phyloP scores from a whole-genome alignment of 257 asterid genomes.

The Lycium barbarum region DNA sequence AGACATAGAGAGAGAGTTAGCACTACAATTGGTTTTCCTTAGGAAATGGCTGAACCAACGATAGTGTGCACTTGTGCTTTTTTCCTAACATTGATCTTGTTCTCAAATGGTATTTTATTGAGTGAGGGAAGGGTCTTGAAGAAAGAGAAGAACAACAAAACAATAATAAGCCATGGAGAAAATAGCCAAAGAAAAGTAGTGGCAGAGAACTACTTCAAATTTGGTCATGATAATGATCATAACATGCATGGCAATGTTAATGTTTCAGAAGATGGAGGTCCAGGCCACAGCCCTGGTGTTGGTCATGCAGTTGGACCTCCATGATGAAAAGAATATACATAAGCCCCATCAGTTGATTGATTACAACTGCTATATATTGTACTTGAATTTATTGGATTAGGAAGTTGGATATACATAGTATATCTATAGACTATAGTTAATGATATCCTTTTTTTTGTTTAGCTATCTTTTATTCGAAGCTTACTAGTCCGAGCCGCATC shows the following conservation, averaged over 20 bases:
- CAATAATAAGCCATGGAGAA: background rate
- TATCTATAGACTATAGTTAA: too few species aligned
- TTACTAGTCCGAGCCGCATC: too few species aligned
- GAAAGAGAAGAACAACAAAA: background rate
- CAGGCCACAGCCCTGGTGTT: slow-evolving; percentile 49
- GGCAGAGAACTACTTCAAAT: background rate
- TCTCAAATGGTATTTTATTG: slow-evolving; percentile 22
- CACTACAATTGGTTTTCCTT: background rate
- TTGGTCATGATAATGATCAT: background rate
- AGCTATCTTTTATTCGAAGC: too few species aligned
- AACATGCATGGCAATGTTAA: slow-evolving; percentile 23
- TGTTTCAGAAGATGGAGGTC: slow-evolving; percentile 30
- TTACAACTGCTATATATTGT: background rate
- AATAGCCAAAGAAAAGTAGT: background rate
- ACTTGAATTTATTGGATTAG: background rate
- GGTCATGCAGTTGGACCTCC: slow-evolving; percentile 32
- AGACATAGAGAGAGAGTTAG: background rate
- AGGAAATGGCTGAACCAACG: slow-evolving; percentile 31
- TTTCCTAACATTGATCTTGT: slow-evolving; percentile 31
- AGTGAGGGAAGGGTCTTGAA: slow-evolving; percentile 31
- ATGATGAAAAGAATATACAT: background rate
- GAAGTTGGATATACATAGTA: background rate
- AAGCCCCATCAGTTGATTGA: background rate
- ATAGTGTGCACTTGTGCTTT: slow-evolving; percentile 11
- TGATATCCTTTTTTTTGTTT: too few species aligned